These are phyloP conservation scores for Bertia moriformis DNA, from an alignment of 2,329 filamentous ascomycete species.

Conservation along the genomic window DNA sequence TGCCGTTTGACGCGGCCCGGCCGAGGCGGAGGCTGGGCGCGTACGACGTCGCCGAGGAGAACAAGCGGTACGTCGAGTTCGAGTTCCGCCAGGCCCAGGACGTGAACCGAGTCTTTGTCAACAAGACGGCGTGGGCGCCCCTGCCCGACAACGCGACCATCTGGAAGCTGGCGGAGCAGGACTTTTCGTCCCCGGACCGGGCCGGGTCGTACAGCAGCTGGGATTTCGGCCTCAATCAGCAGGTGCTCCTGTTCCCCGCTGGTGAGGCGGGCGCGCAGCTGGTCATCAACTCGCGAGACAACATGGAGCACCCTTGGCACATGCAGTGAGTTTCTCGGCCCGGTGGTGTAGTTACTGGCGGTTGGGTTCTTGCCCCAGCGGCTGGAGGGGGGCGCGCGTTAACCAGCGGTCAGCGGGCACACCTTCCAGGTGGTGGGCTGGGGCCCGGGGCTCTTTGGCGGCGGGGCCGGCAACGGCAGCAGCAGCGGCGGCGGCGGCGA, in stretches of 20 bases:
- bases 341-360: background rate
- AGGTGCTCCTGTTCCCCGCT: constrained; percentile 18
- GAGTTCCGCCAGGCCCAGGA: constrained; percentile 17
- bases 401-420: too few species aligned
- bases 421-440: too few species aligned
- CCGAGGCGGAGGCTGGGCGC: constrained; percentile 14
- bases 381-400: too few species aligned
- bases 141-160: constrained; percentile 15
- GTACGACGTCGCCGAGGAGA: constrained; percentile 12
- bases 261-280: constrained; percentile 15
- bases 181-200: constrained; percentile 10
- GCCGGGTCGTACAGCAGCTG: constrained; percentile 17
- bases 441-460: too few species aligned
- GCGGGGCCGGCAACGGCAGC: too few species aligned
- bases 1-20: constrained; percentile 17
- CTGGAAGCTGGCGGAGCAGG: constrained; percentile 15
- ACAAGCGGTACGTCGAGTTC: constrained; percentile 18
- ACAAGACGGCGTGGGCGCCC: constrained; percentile 18
- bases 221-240: constrained; percentile 18
- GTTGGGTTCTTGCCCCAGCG: too few species aligned
- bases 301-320: constrained; percentile 23
- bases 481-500: too few species aligned
- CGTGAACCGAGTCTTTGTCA: constrained; percentile 19
- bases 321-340: constrained; percentile 13
- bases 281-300: constrained; percentile 20